Evolutionary conservation across 345 rosid genomes (phyloP).

Genomic region (Hirschfeldia incana): DNA sequence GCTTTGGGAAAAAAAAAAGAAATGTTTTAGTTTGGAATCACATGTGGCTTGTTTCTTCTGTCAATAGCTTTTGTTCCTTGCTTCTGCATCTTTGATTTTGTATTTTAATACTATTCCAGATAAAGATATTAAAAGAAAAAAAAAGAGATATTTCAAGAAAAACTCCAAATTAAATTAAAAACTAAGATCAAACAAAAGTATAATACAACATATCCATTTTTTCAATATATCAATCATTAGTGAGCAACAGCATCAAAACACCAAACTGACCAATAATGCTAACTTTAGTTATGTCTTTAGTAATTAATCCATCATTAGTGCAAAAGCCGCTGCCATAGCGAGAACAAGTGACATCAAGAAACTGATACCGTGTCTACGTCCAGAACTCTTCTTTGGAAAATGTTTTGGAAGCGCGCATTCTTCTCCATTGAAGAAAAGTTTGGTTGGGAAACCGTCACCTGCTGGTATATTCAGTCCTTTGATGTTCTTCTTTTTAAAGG

Average conservation of each 20-base stretch:
- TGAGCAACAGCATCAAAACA: slow-evolving; percentile 34
- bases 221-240: slow-evolving; percentile 28
- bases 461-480: slow-evolving; percentile 45
- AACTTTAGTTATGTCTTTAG: slow-evolving; percentile 11
- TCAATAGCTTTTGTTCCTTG: slow-evolving; percentile 34
- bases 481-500: slow-evolving; percentile 62
- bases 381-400: slow-evolving; percentile 53
- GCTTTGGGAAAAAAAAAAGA: not conserved
- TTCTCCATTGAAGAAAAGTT: slow-evolving; percentile 82
- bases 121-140: not conserved
- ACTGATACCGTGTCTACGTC: slow-evolving; percentile 30
- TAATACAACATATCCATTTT: slow-evolving; percentile 26
- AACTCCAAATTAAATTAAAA: slow-evolving; percentile 6
- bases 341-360: slow-evolving; percentile 34
- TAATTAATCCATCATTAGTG: slow-evolving; percentile 43
- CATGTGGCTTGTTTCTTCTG: slow-evolving; percentile 32
- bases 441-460: slow-evolving; percentile 83
- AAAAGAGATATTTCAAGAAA: not conserved
- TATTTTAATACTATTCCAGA: not conserved
- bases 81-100: slow-evolving; percentile 24
- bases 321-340: slow-evolving; percentile 38
- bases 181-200: slow-evolving; percentile 38
- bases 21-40: slow-evolving; percentile 36
- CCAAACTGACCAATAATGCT: slow-evolving; percentile 33
- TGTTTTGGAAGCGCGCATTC: slow-evolving; percentile 78